A percentile compares a stretch with the other conserved stretches of the same genome.
Conservation (phyloP, 106 monocot genomes). For the Platanthera zijinensis region DNA sequence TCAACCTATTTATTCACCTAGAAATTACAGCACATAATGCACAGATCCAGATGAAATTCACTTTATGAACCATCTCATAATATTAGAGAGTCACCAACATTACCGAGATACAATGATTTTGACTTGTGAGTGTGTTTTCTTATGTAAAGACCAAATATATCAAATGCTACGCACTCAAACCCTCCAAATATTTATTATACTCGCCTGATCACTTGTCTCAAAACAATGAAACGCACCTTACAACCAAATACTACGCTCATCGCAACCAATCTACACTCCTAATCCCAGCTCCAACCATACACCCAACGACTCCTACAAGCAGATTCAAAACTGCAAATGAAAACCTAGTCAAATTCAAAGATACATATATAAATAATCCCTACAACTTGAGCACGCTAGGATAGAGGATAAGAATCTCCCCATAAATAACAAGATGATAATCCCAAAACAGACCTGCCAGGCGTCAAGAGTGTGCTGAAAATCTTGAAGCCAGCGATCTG, state of each 20-base stretch:
- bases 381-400: background rate
- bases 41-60: background rate
- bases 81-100: background rate
- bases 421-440: background rate
- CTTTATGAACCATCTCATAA: background rate
- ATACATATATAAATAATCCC: background rate
- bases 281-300: background rate
- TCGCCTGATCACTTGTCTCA: background rate
- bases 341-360: background rate
- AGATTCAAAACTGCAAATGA: background rate
- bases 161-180: background rate
- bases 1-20: background rate
- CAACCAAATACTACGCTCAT: background rate
- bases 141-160: background rate
- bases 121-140: background rate
- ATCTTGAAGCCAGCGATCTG: constrained; percentile 92
- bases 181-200: background rate
- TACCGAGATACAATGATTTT: background rate
- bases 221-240: no score
- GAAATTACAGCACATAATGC: background rate
- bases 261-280: background rate
- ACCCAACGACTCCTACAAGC: background rate
- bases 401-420: background rate
- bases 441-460: constrained; percentile 63
- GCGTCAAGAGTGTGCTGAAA: constrained; percentile 95